Percentiles rank a stretch among this genome's conserved stretches.
Conservation (phyloP, 345 rosid genomes). For the Xanthoceras sorbifolium region DNA sequence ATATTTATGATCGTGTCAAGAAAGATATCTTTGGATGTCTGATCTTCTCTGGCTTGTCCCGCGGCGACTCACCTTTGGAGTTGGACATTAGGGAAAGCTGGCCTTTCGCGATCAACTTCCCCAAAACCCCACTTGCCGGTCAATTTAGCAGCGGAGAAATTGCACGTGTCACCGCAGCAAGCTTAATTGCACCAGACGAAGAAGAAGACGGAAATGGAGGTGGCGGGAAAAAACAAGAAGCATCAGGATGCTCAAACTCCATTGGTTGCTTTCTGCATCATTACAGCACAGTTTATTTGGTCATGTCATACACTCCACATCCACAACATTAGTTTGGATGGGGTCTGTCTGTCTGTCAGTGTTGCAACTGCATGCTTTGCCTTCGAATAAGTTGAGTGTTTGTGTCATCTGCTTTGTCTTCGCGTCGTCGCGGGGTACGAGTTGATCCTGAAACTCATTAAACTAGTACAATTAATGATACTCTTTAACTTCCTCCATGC, state of each 20-base stretch:
- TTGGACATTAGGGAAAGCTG: slow-evolving; percentile 1
- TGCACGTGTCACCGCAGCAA: slow-evolving; percentile 28
- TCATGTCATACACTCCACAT: slow-evolving; percentile 30
- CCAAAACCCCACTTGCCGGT: slow-evolving; percentile 34
- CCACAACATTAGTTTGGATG: background rate
- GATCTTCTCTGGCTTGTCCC: slow-evolving; percentile 30
- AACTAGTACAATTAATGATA: no score
- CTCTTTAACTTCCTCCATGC: slow-evolving; percentile 70
- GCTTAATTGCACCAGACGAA: background rate
- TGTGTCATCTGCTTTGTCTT: no score
- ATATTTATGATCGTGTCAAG: background rate
- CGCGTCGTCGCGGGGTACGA: no score
- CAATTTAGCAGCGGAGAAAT: slow-evolving; percentile 32
- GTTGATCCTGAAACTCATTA: no score
- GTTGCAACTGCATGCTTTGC: no score
- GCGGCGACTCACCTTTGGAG: slow-evolving; percentile 10
- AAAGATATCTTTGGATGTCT: slow-evolving; percentile 38
- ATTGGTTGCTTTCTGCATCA: slow-evolving; percentile 28
- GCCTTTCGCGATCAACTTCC: slow-evolving; percentile 34
- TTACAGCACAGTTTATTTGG: slow-evolving; percentile 31
- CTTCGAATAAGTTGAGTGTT: no score
- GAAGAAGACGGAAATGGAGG: background rate
- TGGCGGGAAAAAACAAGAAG: background rate
- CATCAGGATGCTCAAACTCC: background rate
- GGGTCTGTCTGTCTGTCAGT: no score